phyloP scores from a whole-genome alignment of 495 filamentous ascomycete species.

The Delitschia confertaspora region DNA sequence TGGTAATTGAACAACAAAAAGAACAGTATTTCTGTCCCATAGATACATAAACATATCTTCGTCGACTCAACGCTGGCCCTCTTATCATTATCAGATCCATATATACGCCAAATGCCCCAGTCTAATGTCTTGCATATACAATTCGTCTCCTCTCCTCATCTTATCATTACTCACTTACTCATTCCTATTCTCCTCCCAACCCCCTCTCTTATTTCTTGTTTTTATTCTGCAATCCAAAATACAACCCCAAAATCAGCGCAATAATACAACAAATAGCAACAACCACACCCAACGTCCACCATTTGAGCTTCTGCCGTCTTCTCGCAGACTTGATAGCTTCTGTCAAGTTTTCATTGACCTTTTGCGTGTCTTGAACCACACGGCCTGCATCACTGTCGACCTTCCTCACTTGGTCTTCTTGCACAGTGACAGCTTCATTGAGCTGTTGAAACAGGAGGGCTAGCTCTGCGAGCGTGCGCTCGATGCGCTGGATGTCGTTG shows the following conservation, averaged over 20 bases:
- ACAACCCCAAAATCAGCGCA: constrained; percentile 35
- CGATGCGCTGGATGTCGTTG: constrained; percentile 65
- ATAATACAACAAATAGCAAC: constrained; percentile 42
- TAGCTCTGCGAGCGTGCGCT: constrained; percentile 56
- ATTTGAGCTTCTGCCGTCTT: constrained; percentile 56
- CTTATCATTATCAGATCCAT: no score
- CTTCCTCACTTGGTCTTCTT: constrained; percentile 47
- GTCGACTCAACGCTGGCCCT: no score
- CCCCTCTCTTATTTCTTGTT: no score
- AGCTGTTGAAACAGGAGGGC: constrained; percentile 58
- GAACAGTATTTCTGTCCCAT: no score
- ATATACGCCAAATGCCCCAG: no score
- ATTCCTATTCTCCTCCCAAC: no score
- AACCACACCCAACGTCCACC: constrained; percentile 54
- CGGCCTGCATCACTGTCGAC: constrained; percentile 49
- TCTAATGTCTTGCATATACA: no score
- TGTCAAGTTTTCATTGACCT: constrained; percentile 52
- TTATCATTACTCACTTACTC: no score
- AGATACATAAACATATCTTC: no score
- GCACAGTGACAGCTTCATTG: constrained; percentile 54
- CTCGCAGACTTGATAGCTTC: constrained; percentile 51
- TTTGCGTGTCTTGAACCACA: constrained; percentile 48
- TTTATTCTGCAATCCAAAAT: constrained; percentile 33
- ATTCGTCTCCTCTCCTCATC: neutral
- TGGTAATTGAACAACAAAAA: no score